Evolutionary conservation across 1,284 basidiomycete genomes (phyloP).

Genomic region (Leccinum fallax): DNA sequence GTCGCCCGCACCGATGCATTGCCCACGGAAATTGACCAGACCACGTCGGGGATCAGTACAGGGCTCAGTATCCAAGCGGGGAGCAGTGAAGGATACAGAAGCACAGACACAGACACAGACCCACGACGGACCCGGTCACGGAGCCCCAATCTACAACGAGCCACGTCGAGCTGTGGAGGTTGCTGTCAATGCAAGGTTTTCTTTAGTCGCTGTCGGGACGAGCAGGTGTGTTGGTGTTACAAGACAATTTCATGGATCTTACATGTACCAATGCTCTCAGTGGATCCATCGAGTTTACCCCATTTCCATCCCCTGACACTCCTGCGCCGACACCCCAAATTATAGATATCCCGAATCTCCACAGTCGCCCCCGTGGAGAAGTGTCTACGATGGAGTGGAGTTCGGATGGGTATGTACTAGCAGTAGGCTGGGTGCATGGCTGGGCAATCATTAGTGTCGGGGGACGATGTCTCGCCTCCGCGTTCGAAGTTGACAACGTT

Average conservation of each 20-base stretch:
- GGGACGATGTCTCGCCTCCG: constrained; percentile 81
- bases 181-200: constrained; percentile 86
- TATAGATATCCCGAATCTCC: constrained; percentile 58
- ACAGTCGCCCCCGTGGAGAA: constrained; percentile 64
- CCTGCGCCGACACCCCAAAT: constrained; percentile 53
- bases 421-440: constrained; percentile 89
- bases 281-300: constrained; percentile 62
- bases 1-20: constrained; percentile 15
- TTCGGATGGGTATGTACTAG: constrained; percentile 93
- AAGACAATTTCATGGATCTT: constrained; percentile 4
- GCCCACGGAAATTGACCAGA: constrained; percentile 31
- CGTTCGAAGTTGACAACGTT: constrained; percentile 71
- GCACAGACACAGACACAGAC: not conserved
- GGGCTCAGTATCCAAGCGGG: not conserved
- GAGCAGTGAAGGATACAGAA: not conserved
- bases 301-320: constrained; percentile 64
- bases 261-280: constrained; percentile 35
- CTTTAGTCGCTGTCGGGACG: constrained; percentile 83
- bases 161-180: constrained; percentile 65
- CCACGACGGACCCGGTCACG: constrained; percentile 36
- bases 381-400: constrained; percentile 87
- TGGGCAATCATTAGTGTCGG: constrained; percentile 94
- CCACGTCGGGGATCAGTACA: constrained; percentile 12
- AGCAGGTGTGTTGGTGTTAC: constrained; percentile 48
- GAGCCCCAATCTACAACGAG: constrained; percentile 53